phyloP scores from a whole-genome alignment of 257 asterid species.

The Oldenlandia corymbosa region DNA sequence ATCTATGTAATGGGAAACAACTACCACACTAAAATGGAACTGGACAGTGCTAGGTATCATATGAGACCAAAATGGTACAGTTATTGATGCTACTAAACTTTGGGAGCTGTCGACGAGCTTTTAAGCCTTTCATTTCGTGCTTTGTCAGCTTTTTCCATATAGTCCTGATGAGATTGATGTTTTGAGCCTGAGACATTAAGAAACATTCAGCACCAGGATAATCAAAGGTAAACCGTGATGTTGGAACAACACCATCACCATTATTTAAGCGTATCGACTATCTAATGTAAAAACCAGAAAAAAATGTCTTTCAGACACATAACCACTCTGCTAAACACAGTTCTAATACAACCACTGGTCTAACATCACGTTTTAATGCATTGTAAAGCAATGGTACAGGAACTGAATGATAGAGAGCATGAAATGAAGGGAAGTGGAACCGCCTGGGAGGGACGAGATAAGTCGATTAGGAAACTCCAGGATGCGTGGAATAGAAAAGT shows the following conservation, averaged over 20 bases:
- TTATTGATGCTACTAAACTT: neutral
- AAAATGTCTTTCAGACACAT: neutral
- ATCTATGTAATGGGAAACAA: neutral
- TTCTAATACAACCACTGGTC: neutral
- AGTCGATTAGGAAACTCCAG: neutral
- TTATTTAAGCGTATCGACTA: too few relatives aligned
- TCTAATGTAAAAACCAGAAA: too few relatives aligned
- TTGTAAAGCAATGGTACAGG: neutral
- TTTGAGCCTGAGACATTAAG: slow-evolving; percentile 38
- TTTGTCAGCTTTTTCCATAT: slow-evolving; percentile 78
- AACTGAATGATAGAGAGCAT: neutral
- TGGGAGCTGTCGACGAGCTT: slow-evolving; percentile 36
- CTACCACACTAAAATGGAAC: neutral
- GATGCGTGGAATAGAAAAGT: neutral
- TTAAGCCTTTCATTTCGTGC: slow-evolving; percentile 65
- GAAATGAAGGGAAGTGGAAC: neutral
- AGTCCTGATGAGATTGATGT: slow-evolving; percentile 89
- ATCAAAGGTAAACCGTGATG: neutral
- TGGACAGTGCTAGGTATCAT: neutral
- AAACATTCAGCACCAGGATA: neutral
- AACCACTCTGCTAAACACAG: neutral
- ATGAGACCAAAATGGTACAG: neutral
- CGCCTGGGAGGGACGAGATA: too few relatives aligned
- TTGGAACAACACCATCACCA: too few relatives aligned
- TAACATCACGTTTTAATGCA: neutral